Evolutionary conservation across 768 basidiomycete genomes (phyloP), one percentile per base, ranked within the genome.

Genomic region (Panellus pusillus): DNA sequence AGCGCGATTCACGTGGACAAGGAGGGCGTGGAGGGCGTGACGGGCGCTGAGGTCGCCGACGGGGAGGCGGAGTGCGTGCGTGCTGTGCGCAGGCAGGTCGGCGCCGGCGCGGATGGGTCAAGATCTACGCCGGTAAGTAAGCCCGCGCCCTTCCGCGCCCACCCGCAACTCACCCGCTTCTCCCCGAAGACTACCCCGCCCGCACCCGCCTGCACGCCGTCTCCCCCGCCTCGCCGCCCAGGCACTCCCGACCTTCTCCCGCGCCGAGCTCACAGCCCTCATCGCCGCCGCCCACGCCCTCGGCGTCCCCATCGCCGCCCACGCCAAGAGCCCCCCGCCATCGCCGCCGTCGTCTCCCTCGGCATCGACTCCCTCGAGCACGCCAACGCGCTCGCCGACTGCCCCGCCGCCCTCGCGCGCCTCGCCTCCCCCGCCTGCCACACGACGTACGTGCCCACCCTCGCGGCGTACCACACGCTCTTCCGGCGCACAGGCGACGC

Each of bases 91-190:
- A 74, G 73, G 53, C 86, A 86, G 58, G 75, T 87, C 50, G 84
- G 84, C 28, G 78, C 81, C 12, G 83, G 83, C 7, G 80, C 84
- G 4, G 86, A 87, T 84, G 80, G 80, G 82, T 87, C 58, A 86
- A 86, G 76, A 77, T 82, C 18, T 83, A 80, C 61, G 80, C 75
- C 57, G 78, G 80, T 79, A 6, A 13, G 31, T 32, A 32, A 32
- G 13, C n/a, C n/a, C n/a, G n/a, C 6, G 7, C 6, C 2, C 50
- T n/a, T 5, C 15, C 5, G 18, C 4, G 28, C 50, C 54, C 57
- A 60, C 59, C 55, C 53, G n/a, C 57, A 52, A 47, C 42, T 41
- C 9, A 41, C 15, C 57, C 55, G 81, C n/a, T n/a, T n/a, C n/a
- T n/a, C n/a, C n/a, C n/a, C n/a, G n/a, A n/a, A n/a, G 84, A 86